A percentile compares a stretch with the other conserved stretches of the same genome.
These are phyloP conservation scores for Cutaneotrichosporon sp. DNA, from an alignment of 1,284 basidiomycete species.

Conservation along the genomic window DNA sequence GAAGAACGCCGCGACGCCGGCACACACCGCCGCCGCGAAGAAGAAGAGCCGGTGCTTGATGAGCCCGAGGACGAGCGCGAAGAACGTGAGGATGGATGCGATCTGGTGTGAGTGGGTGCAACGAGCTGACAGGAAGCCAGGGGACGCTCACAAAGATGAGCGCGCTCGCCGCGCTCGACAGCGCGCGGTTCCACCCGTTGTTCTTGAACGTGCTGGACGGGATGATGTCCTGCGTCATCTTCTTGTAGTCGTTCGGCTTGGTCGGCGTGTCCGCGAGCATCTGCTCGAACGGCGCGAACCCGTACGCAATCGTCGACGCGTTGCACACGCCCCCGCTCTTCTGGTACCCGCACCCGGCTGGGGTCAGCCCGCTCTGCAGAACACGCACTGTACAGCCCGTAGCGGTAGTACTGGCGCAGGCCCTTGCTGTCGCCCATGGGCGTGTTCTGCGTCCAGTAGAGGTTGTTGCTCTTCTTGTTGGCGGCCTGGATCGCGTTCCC, in stretches of 20 bases:
- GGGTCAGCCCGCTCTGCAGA: background rate
- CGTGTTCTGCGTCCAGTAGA: conserved; percentile 22
- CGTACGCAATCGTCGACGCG: conserved; percentile 46
- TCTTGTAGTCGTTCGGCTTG: conserved; percentile 37
- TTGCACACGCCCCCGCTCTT: conserved; percentile 47
- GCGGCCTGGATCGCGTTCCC: conserved; percentile 39
- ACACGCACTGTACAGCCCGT: conserved; percentile 48
- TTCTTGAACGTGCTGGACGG: conserved; percentile 38
- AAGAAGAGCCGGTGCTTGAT: conserved; percentile 48
- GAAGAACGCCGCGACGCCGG: conserved; percentile 36
- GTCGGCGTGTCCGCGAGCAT: conserved; percentile 47
- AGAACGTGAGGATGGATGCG: conserved; percentile 39
- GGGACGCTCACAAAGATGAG: conserved; percentile 41
- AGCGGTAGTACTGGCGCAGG: conserved; percentile 50
- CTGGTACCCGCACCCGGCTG: conserved; percentile 49
- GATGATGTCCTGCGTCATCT: conserved; percentile 36
- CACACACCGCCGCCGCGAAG: conserved; percentile 45
- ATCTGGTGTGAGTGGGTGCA: conserved; percentile 15
- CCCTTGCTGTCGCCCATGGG: conserved; percentile 41
- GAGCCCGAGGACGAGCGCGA: conserved; percentile 48
- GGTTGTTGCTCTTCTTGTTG: conserved; percentile 27
- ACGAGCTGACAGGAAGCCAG: background rate
- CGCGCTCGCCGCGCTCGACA: conserved; percentile 39
- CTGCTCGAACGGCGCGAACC: conserved; percentile 43
- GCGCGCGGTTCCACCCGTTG: conserved; percentile 37